These are phyloP conservation scores for Simmondsia chinensis DNA, from an alignment of 148 eudicot genomes.

Conservation along the genomic window DNA sequence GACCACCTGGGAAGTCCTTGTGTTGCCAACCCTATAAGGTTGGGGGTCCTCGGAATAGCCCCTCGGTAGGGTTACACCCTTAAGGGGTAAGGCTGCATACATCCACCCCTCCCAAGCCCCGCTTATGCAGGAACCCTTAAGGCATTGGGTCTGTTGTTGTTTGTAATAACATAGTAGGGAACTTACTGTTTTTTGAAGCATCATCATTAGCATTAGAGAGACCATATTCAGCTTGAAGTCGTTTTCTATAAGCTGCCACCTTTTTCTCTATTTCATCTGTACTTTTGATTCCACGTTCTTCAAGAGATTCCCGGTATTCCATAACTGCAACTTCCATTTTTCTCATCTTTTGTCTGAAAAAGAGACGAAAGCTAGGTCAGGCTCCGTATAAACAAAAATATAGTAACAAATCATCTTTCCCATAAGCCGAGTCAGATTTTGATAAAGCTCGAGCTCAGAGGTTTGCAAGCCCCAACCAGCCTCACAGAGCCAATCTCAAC, in stretches of 20 bases:
- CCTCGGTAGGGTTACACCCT: no score
- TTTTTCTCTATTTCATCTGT: slow-evolving; percentile 72
- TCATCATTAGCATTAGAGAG: slow-evolving; percentile 39
- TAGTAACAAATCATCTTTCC: neutral
- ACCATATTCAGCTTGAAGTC: slow-evolving; percentile 64
- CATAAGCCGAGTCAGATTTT: neutral
- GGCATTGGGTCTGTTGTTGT: no score
- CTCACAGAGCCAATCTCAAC: no score
- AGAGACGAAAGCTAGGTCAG: slow-evolving; percentile 1
- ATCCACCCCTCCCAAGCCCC: no score
- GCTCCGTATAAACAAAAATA: neutral
- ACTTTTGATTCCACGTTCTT: slow-evolving; percentile 65
- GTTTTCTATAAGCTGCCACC: slow-evolving; percentile 53
- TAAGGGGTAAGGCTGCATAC: no score
- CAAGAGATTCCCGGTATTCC: slow-evolving; percentile 88
- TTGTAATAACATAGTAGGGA: neutral
- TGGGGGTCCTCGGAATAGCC: no score
- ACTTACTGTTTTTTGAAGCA: slow-evolving; percentile 60
- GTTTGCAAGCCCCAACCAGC: no score
- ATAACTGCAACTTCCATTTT: slow-evolving; percentile 86
- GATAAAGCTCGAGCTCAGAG: neutral
- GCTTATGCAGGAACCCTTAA: no score
- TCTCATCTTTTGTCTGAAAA: slow-evolving; percentile 74
- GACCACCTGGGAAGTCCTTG: no score
- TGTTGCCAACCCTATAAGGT: no score